Base-by-base conservation (phyloP, 2,329 filamentous ascomycete species). In the Stachybotrys chartarum region DNA sequence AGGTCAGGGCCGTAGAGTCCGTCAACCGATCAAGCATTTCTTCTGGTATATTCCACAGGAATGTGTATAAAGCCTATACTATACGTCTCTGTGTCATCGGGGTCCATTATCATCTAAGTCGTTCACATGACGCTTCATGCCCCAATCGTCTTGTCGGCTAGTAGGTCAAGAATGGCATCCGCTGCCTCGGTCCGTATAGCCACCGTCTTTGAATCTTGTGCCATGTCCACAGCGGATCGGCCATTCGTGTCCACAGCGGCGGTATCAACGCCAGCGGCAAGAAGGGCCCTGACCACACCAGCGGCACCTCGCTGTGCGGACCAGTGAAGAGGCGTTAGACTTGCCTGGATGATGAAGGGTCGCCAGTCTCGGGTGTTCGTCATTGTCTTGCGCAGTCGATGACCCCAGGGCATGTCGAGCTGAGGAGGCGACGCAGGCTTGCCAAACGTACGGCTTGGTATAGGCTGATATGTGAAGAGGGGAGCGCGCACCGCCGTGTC, bases 401-500 rank as follows among this genome's bases (percentile, higher is more conserved):
- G 39, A 16, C 39, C 39, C 39, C 39, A 44, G 8, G 39, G 39
- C 39, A 44, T 44, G 39, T 16, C 39, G 8, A 10, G 39, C 8
- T 16, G 39, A 16, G 8, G 39, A 8, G 8, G 39, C 39, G 39
- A 8, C 8, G 39, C 8, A 44, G n/a, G n/a, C n/a, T n/a, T n/a
- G n/a, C n/a, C n/a, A n/a, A n/a, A n/a, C n/a, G n/a, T n/a, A n/a
- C n/a, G n/a, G n/a, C n/a, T n/a, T n/a, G n/a, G n/a, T n/a, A n/a
- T n/a, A n/a, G n/a, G n/a, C n/a, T 44, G 39, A 8, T 10, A 16
- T 16, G 39, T 44, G 39, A 16, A 16, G 8, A 44, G 39, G 16
- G 39, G 39, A 8, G 54, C 54, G 14, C 52, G 50, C 6, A 54
- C 52, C 14, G 52, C 52, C 6, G 50, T n/a, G 39, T 56, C 44